Evolutionary conservation across 2,329 filamentous ascomycete genomes (phyloP).

Genomic region (Neonectria coccinea): DNA sequence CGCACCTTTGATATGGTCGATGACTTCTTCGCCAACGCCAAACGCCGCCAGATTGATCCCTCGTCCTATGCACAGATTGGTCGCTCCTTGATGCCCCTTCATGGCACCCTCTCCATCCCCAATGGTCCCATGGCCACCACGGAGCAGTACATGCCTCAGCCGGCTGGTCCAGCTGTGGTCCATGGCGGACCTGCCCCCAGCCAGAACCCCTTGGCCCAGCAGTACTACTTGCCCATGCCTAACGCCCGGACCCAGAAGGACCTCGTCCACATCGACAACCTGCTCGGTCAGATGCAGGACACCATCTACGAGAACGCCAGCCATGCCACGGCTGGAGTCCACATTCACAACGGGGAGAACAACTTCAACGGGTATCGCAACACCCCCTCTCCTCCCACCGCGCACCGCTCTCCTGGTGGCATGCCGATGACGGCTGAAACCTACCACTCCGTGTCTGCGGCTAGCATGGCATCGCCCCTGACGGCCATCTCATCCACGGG

Average conservation of each 20-base stretch:
- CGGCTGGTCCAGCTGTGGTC: constrained; percentile 58
- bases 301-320: constrained; percentile 95
- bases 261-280: constrained; percentile 91
- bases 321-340: constrained; percentile 82
- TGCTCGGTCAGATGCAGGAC: constrained; percentile 94
- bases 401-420: constrained; percentile 52
- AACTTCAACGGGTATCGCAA: constrained; percentile 68
- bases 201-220: constrained; percentile 71
- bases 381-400: constrained; percentile 64
- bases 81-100: constrained; percentile 85
- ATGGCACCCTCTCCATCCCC: constrained; percentile 75
- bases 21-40: constrained; percentile 93
- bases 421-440: constrained; percentile 51
- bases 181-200: constrained; percentile 69
- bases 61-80: constrained; percentile 92
- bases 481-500: constrained; percentile 71
- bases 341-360: constrained; percentile 79
- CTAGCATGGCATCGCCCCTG: constrained; percentile 71
- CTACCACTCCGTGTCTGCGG: constrained; percentile 60
- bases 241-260: constrained; percentile 95
- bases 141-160: constrained; percentile 66
- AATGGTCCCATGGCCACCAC: constrained; percentile 59
- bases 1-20: constrained; percentile 89
- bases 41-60: constrained; percentile 90
- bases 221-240: constrained; percentile 87